A percentile compares a stretch with the other conserved stretches of the same genome.
phyloP scores from a whole-genome alignment of 2,329 filamentous ascomycete species.

The Pseudocercospora vitis region DNA sequence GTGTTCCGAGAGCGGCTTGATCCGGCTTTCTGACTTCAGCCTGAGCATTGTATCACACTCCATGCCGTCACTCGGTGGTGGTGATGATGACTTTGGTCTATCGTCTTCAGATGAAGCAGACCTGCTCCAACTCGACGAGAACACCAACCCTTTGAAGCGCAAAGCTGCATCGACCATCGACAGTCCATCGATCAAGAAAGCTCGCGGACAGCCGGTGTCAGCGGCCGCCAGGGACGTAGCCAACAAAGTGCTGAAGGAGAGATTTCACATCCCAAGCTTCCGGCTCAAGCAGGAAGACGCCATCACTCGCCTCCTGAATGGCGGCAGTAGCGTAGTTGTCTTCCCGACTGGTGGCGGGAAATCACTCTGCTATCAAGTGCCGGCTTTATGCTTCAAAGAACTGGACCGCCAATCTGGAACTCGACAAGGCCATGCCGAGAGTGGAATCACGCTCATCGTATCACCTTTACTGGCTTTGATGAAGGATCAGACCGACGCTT shows the following conservation, averaged over 20 bases:
- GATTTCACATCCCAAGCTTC: slow-evolving; percentile 46
- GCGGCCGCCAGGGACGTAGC: slow-evolving; percentile 23
- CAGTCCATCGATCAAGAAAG: slow-evolving; percentile 12
- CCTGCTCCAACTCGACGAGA: slow-evolving; percentile 25
- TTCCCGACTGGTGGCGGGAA: slow-evolving; percentile 45
- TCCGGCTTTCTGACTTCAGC: too few species aligned
- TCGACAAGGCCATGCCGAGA: slow-evolving; percentile 35
- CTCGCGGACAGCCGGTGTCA: slow-evolving; percentile 10
- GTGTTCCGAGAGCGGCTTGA: too few species aligned
- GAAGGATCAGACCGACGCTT: slow-evolving; percentile 61
- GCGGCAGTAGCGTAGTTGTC: slow-evolving; percentile 46
- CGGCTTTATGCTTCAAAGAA: slow-evolving; percentile 46
- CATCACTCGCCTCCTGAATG: slow-evolving; percentile 46
- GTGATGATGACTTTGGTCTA: slow-evolving; percentile 32
- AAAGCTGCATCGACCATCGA: background rate
- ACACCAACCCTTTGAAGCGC: slow-evolving; percentile 18
- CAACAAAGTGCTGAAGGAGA: slow-evolving; percentile 41
- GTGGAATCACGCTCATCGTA: slow-evolving; percentile 58
- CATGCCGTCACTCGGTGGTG: too few species aligned
- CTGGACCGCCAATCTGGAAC: slow-evolving; percentile 38
- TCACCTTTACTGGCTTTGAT: slow-evolving; percentile 59
- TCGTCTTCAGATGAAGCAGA: slow-evolving; percentile 31
- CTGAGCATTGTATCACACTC: too few species aligned
- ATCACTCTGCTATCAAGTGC: slow-evolving; percentile 47
- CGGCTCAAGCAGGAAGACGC: slow-evolving; percentile 49